Evolutionary conservation across 306 rosid species (phyloP).

Genomic region (Trifolium fragiferum): DNA sequence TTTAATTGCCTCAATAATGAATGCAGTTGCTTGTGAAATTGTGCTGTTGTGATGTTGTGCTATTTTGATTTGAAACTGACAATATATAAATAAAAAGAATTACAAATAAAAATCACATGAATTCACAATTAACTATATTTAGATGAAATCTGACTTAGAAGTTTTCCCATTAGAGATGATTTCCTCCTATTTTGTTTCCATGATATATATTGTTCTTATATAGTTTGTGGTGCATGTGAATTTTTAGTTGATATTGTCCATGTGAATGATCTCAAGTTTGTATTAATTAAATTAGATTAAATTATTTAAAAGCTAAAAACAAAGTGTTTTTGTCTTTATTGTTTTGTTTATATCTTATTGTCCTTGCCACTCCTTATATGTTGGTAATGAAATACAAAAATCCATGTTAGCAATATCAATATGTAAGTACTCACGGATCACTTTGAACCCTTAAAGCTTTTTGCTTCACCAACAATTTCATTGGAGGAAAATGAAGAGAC

Average conservation of each 20-base stretch:
- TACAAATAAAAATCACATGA: background rate
- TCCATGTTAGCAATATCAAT: conserved; percentile 23
- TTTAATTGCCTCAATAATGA: background rate
- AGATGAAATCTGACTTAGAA: conserved; percentile 34
- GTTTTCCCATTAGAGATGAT: conserved; percentile 22
- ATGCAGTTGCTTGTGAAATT: background rate
- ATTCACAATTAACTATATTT: conserved; percentile 30
- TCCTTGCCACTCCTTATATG: conserved; percentile 38
- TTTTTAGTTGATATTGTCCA: conserved; percentile 41
- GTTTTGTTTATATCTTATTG: conserved; percentile 37
- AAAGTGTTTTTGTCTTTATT: conserved; percentile 50
- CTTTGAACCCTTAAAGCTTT: conserved; percentile 46
- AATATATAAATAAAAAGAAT: background rate
- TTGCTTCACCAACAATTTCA: conserved; percentile 37
- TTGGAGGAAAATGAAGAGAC: conserved; percentile 36
- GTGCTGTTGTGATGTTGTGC: background rate
- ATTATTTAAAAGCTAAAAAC: conserved; percentile 36
- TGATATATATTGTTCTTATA: conserved; percentile 41
- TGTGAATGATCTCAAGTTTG: conserved; percentile 36
- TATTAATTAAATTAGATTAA: conserved; percentile 14
- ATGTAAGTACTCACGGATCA: conserved; percentile 62
- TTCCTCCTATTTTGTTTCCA: conserved; percentile 29
- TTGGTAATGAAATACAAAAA: conserved; percentile 38
- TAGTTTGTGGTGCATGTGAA: conserved; percentile 59
- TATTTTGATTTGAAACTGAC: too few relatives aligned